Percentiles rank a stretch among this genome's conserved stretches.
Conservation (phyloP, 176 grass and related monocot species). For the Aegilops sharonensis region DNA sequence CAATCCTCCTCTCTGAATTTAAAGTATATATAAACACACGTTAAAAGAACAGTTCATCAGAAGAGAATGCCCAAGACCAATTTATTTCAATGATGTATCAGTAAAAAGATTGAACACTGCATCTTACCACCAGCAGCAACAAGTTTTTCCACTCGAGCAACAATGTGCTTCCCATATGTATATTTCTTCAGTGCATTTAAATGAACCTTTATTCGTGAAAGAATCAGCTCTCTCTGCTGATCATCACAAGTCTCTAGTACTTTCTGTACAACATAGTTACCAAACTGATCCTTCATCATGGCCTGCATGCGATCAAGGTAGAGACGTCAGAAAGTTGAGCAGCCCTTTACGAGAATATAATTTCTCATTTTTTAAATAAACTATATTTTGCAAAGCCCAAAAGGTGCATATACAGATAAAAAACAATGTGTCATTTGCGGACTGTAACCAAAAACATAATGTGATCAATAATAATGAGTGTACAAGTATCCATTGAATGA, state of each 20-base stretch:
- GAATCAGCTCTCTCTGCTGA: conserved; percentile 75
- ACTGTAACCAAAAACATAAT: background rate
- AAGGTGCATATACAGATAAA: background rate
- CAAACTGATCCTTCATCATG: conserved; percentile 92
- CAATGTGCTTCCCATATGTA: conserved; percentile 86
- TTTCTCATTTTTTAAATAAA: background rate
- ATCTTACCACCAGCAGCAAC: conserved; percentile 69
- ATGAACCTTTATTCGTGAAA: conserved; percentile 73
- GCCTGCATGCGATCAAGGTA: conserved; percentile 34
- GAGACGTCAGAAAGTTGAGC: background rate
- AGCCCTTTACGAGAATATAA: background rate
- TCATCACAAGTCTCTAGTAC: conserved; percentile 79
- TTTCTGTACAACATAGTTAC: conserved; percentile 91
- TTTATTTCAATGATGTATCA: conserved; percentile 22
- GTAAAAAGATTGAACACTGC: background rate
- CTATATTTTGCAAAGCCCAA: background rate
- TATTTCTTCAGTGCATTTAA: conserved; percentile 86
- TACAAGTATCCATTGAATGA: background rate
- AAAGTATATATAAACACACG: background rate
- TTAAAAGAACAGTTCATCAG: background rate
- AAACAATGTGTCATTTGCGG: background rate
- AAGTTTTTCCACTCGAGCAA: conserved; percentile 83
- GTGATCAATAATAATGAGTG: background rate
- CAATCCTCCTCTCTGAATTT: conserved; percentile 80
- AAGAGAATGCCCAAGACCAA: background rate